A percentile compares a stretch with the other conserved stretches of the same genome.
Conservation (phyloP, 495 filamentous ascomycete genomes). For the Xylaria flabelliformis region DNA sequence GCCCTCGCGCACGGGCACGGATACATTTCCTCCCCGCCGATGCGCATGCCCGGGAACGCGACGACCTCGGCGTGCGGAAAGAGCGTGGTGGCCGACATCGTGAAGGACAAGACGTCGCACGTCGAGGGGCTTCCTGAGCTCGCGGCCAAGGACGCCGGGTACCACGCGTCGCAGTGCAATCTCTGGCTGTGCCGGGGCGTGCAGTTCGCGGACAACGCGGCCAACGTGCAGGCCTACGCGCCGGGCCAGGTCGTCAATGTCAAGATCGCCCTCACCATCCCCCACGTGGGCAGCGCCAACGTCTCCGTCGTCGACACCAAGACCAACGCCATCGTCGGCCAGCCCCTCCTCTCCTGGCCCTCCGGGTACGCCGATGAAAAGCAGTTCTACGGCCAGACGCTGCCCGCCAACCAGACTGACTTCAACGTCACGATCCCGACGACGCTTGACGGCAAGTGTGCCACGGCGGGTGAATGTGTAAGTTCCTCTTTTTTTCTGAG, state of each 20-base stretch:
- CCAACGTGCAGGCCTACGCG: constrained; percentile 66
- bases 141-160: constrained; percentile 60
- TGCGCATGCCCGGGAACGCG: constrained; percentile 66
- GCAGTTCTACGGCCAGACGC: constrained; percentile 59
- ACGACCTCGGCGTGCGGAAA: constrained; percentile 67
- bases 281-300: constrained; percentile 71
- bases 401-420: constrained; percentile 64
- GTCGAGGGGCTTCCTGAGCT: constrained; percentile 69
- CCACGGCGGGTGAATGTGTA: constrained; percentile 64
- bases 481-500: constrained; percentile 31
- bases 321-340: constrained; percentile 62
- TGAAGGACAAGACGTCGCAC: constrained; percentile 69
- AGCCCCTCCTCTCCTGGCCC: constrained; percentile 61
- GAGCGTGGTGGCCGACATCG: constrained; percentile 66
- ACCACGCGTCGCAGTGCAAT: constrained; percentile 65
- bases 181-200: constrained; percentile 75
- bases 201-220: constrained; percentile 74
- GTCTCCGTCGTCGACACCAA: constrained; percentile 71
- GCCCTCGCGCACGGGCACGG: constrained; percentile 66
- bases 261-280: constrained; percentile 57
- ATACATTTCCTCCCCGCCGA: constrained; percentile 62
- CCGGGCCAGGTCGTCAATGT: constrained; percentile 66
- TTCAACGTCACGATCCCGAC: constrained; percentile 70
- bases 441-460: constrained; percentile 62
- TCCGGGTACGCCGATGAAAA: constrained; percentile 50